A percentile compares a stretch with the other conserved stretches of the same genome.
Conservation (phyloP, 805 yeast genomes). For the Wickerhamiella occidentalis region DNA sequence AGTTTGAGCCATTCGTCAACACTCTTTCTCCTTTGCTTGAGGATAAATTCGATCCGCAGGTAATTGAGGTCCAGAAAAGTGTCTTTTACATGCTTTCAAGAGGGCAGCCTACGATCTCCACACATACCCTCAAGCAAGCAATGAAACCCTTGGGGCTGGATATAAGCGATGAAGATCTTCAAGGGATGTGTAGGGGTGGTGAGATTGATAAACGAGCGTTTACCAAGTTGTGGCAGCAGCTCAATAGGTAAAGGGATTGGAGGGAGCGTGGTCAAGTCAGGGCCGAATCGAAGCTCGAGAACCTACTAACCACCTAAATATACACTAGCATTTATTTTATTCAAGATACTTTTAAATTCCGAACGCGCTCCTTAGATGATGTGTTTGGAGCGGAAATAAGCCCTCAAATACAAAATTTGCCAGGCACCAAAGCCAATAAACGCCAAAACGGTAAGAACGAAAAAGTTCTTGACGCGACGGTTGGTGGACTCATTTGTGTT, state of each 20-base stretch:
- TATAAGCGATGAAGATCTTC: conserved; percentile 24
- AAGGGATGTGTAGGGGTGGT: conserved; percentile 21
- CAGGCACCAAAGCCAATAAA: conserved; percentile 74
- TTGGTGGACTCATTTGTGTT: conserved; percentile 96
- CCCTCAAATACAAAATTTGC: conserved; percentile 86
- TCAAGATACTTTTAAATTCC: not conserved
- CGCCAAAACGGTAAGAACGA: conserved; percentile 52
- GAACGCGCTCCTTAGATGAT: conserved; percentile 28
- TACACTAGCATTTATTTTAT: no score
- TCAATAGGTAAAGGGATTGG: not conserved
- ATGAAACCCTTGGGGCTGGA: conserved; percentile 23
- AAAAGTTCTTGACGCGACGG: conserved; percentile 80
- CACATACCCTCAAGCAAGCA: conserved; percentile 21
- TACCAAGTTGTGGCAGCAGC: conserved; percentile 21
- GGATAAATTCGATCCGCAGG: not conserved
- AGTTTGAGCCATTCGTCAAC: conserved; percentile 23
- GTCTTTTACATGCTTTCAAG: conserved; percentile 18
- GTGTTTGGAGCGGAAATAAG: conserved; percentile 55
- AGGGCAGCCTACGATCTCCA: conserved; percentile 19
- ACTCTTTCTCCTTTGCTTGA: conserved; percentile 8
- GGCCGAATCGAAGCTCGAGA: no score
- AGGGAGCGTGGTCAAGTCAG: no score
- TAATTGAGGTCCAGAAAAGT: conserved; percentile 10
- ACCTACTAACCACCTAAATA: no score
- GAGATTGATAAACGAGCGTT: conserved; percentile 18